A percentile compares a stretch with the other conserved stretches of the same genome.
These are phyloP conservation scores for Hemileccinum rubropunctum DNA, from an alignment of 768 basidiomycete genomes.

Conservation along the genomic window DNA sequence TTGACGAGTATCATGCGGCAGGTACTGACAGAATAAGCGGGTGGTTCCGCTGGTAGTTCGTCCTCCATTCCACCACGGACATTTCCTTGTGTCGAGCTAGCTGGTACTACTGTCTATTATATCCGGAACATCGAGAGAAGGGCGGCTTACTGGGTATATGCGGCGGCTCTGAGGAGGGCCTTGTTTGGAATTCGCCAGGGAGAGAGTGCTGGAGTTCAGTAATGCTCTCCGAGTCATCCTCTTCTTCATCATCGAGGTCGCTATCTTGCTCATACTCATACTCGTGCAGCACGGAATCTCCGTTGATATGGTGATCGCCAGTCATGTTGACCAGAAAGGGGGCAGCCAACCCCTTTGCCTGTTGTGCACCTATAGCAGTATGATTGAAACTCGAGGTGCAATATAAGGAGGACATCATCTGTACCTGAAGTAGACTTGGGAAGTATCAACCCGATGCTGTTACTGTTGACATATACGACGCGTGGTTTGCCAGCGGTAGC, in stretches of 20 bases:
- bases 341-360: constrained; percentile 1
- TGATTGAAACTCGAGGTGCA: background rate
- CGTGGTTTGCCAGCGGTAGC: constrained; percentile 20
- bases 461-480: constrained; percentile 22
- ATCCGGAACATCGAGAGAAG: background rate
- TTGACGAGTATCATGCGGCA: constrained; percentile 29
- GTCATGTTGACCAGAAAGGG: constrained; percentile 23
- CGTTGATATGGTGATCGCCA: constrained; percentile 16
- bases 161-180: constrained; percentile 1
- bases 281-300: constrained; percentile 22
- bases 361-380: constrained; percentile 6
- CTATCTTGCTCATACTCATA: constrained; percentile 30
- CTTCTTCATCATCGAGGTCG: constrained; percentile 27
- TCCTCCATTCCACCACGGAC: background rate
- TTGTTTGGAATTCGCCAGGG: background rate
- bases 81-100: background rate
- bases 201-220: no score
- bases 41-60: constrained; percentile 9
- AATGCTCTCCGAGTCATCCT: background rate
- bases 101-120: background rate
- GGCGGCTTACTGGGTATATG: constrained; percentile 7
- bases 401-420: background rate
- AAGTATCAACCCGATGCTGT: constrained; percentile 13
- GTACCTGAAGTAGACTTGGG: constrained; percentile 18
- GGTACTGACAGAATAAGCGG: constrained; percentile 20